These are phyloP conservation scores for Lophiotrema nucula DNA, from an alignment of 495 filamentous ascomycete species.

Conservation along the genomic window DNA sequence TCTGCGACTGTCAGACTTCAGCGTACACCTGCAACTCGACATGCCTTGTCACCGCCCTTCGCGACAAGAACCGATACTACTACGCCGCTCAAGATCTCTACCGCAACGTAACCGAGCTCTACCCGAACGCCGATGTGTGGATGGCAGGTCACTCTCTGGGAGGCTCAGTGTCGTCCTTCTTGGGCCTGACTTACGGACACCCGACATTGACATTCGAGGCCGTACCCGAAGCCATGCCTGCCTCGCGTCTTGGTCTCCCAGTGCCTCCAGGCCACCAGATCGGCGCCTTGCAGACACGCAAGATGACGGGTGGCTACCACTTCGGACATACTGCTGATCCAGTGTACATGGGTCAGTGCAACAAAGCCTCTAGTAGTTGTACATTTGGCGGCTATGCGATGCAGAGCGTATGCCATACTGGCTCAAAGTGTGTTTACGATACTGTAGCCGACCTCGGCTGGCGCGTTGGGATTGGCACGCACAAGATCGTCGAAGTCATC, in stretches of 20 bases:
- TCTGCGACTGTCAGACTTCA: slow-evolving; percentile 83
- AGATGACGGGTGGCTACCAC: slow-evolving; percentile 79
- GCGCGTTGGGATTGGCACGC: slow-evolving; percentile 79
- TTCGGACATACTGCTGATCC: slow-evolving; percentile 96
- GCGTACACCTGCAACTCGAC: slow-evolving; percentile 89
- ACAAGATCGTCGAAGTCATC: slow-evolving; percentile 83
- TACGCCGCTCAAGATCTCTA: slow-evolving; percentile 82
- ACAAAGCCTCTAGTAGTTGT: slow-evolving; percentile 80
- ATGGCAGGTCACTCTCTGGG: slow-evolving; percentile 86
- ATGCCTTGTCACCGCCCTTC: slow-evolving; percentile 73
- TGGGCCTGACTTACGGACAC: slow-evolving; percentile 86
- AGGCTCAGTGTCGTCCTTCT: slow-evolving; percentile 76
- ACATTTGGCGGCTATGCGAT: slow-evolving; percentile 93
- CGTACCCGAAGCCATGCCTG: slow-evolving; percentile 83
- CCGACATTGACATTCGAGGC: slow-evolving; percentile 89
- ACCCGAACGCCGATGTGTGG: slow-evolving; percentile 85
- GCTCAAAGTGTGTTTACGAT: slow-evolving; percentile 84
- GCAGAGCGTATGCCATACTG: slow-evolving; percentile 87
- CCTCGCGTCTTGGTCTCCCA: slow-evolving; percentile 80
- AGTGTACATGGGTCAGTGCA: slow-evolving; percentile 90
- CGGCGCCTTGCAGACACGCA: slow-evolving; percentile 64
- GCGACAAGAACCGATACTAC: slow-evolving; percentile 86
- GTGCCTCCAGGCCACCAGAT: slow-evolving; percentile 75
- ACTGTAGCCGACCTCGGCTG: slow-evolving; percentile 86
- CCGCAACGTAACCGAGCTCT: slow-evolving; percentile 84